Evolutionary conservation across 306 rosid species (phyloP).

Genomic region (Lathyrus tuberosus): DNA sequence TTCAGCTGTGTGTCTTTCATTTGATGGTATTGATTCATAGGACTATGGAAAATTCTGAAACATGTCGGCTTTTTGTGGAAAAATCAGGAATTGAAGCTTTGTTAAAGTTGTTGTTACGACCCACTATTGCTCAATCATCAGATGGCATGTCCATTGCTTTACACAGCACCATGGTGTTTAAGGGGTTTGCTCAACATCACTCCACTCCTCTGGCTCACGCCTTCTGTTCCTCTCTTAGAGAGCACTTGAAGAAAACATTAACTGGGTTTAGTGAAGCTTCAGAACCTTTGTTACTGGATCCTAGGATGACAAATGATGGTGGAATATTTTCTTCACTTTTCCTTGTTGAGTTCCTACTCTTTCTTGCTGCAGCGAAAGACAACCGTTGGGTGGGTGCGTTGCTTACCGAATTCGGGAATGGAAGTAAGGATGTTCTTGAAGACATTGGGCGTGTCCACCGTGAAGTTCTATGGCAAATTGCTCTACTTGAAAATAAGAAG

Average conservation of each 20-base stretch:
- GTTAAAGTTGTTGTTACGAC: constrained; percentile 76
- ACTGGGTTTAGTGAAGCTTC: constrained; percentile 63
- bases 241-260: constrained; percentile 83
- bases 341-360: constrained; percentile 91
- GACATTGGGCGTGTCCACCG: constrained; percentile 88
- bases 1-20: constrained; percentile 80
- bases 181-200: constrained; percentile 96
- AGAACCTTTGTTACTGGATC: constrained; percentile 75
- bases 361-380: constrained; percentile 97
- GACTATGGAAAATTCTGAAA: constrained; percentile 97
- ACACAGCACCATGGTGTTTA: constrained; percentile 98
- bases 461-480: constrained; percentile 93
- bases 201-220: constrained; percentile 87
- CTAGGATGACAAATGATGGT: constrained; percentile 66
- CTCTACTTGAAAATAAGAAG: constrained; percentile 78
- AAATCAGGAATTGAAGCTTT: constrained; percentile 91
- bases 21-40: constrained; percentile 93
- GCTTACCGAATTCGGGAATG: constrained; percentile 89
- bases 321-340: constrained; percentile 75
- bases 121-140: constrained; percentile 82
- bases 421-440: constrained; percentile 89
- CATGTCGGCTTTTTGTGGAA: constrained; percentile 94
- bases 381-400: constrained; percentile 93
- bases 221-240: constrained; percentile 82
- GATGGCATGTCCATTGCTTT: constrained; percentile 95